Evolutionary conservation across 2,329 filamentous ascomycete genomes (phyloP), one percentile per base, ranked within the genome.

Genomic region (Phyllosticta citribraziliensis): DNA sequence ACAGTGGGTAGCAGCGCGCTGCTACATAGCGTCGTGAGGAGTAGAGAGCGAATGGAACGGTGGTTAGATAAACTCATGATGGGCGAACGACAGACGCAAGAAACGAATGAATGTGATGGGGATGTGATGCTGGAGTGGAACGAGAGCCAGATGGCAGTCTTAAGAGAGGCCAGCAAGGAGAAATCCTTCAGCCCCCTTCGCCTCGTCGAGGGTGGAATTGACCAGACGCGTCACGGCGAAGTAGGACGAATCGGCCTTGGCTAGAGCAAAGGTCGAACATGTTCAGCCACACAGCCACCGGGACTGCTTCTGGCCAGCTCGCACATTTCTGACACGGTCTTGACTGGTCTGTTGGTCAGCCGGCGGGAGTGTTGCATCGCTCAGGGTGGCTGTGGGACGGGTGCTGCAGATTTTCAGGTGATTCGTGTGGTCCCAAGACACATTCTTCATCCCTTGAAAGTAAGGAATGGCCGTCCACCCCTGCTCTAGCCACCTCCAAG

Each of bases 121-220:
- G 24, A 40, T 40, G 6, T 40, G 33, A 40, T 33, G 24, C 47
- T 33, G 35, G 24, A 57, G 25, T 27, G 24, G 57, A 55, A 30
- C 52, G 22, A 47, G 40, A 57, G 30, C 52, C 47, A 51, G 58
- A 55, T 55, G 58, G 52, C 55, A 27, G 52, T 60, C 58, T 60
- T 60, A 60, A 60, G 58, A 47, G 19, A 60, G 24, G 22, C 17
- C 58, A 55, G 58, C 52, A 60, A 60, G 58, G 52, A 60, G 54
- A 33, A 10, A 17, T 55, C 58, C 47, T n/a, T 24, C 33, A 33
- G 52, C 33, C 52, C 52, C 57, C 52, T 59, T 40, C 14, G 33
- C 52, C 51, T 53, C 33, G 50, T 50, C 57, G 33, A 35, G 52
- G 52, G 33, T 14, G 52, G 58, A 60, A 60, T 60, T 60, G 52